Evolutionary conservation across 345 rosid species (phyloP).

Genomic region (Streptanthus diversifolius): DNA sequence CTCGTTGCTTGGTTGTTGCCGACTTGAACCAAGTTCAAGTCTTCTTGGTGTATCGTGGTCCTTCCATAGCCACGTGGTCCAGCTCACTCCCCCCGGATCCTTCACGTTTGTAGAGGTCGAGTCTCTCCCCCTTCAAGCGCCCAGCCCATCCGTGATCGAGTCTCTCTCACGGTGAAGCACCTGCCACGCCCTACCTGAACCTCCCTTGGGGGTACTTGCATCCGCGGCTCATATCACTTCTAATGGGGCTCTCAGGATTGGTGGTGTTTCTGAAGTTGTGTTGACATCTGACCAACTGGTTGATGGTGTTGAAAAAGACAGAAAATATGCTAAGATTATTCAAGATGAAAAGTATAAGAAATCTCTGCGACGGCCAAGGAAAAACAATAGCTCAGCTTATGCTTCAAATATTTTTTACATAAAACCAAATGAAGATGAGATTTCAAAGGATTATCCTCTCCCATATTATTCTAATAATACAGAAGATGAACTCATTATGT

Average conservation of each 20-base stretch:
- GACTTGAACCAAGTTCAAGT: no score
- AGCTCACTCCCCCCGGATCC: no score
- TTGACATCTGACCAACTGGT: slow-evolving; percentile 24
- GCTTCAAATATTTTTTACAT: not conserved
- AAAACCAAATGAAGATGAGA: not conserved
- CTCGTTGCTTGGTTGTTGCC: no score
- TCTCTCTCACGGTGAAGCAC: no score
- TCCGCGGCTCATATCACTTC: no score
- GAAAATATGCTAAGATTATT: slow-evolving; percentile 53
- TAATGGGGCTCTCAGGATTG: slow-evolving; percentile 39
- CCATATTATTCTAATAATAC: slow-evolving; percentile 61
- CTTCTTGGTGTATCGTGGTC: no score
- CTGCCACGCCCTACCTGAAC: no score
- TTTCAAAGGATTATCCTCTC: slow-evolving; percentile 14
- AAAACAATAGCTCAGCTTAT: slow-evolving; percentile 35
- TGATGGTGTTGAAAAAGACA: slow-evolving; percentile 49
- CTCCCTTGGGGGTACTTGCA: no score
- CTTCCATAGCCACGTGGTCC: no score
- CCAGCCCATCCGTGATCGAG: no score
- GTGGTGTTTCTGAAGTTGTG: slow-evolving; percentile 32
- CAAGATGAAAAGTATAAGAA: slow-evolving; percentile 74
- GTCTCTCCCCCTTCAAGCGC: no score
- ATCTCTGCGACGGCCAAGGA: slow-evolving; percentile 46
- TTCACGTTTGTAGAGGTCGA: no score
- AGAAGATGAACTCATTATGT: slow-evolving; percentile 51